These are phyloP conservation scores for Mycena rosella DNA, from an alignment of 768 basidiomycete species.

Conservation along the genomic window DNA sequence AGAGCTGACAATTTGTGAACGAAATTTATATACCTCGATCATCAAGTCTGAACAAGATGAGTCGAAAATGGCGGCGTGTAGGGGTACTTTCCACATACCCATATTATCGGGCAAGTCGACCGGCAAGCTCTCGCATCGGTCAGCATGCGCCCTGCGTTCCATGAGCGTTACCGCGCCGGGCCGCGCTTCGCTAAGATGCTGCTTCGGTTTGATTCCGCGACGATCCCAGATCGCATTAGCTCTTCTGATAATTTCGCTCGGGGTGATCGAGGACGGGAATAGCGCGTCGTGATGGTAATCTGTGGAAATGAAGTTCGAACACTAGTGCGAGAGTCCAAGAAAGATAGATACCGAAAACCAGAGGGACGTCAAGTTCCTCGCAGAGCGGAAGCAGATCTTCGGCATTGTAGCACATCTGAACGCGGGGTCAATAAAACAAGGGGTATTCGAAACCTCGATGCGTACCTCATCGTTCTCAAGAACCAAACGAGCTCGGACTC, in stretches of 20 bases:
- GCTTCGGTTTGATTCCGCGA: slow-evolving; percentile 89
- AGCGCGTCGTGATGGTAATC: slow-evolving; percentile 90
- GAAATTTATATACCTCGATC: slow-evolving; percentile 71
- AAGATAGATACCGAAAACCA: slow-evolving; percentile 67
- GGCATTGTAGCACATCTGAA: slow-evolving; percentile 84
- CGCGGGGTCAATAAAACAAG: not conserved
- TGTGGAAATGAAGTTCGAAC: slow-evolving; percentile 32
- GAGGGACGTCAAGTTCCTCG: slow-evolving; percentile 82
- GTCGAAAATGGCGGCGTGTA: slow-evolving; percentile 32
- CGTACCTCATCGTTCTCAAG: slow-evolving; percentile 95
- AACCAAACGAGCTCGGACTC: slow-evolving; percentile 80
- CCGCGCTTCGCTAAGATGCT: slow-evolving; percentile 93
- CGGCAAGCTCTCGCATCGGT: slow-evolving; percentile 81
- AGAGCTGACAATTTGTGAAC: not conserved
- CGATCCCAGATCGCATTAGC: slow-evolving; percentile 80
- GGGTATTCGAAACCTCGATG: not conserved
- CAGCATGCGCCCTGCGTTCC: slow-evolving; percentile 90
- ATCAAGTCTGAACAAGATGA: slow-evolving; percentile 70
- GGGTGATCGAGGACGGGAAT: slow-evolving; percentile 69
- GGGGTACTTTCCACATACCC: slow-evolving; percentile 52
- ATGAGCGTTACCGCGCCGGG: slow-evolving; percentile 85
- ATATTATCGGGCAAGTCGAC: slow-evolving; percentile 74
- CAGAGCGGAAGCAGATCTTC: slow-evolving; percentile 91
- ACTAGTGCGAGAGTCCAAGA: slow-evolving; percentile 49
- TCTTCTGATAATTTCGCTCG: slow-evolving; percentile 75